Percentiles rank a stretch among this genome's conserved stretches.
phyloP scores from a whole-genome alignment of 1,284 basidiomycete species.

The Cutaneotrichosporon dermatis region DNA sequence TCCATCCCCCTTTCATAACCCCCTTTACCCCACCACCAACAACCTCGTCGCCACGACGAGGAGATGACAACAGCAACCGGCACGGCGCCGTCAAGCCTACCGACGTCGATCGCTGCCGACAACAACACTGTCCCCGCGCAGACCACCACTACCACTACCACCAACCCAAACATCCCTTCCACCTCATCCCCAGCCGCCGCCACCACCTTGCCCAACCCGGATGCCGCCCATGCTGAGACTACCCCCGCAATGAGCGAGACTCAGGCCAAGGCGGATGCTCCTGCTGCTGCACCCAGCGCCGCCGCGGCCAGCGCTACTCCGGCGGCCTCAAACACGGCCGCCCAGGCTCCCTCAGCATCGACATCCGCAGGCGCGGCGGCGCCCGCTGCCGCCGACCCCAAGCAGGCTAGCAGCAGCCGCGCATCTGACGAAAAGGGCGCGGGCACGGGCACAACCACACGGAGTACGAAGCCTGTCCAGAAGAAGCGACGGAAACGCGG shows the following conservation, averaged over 20 bases:
- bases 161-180: too few species aligned
- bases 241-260: not conserved
- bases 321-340: not conserved
- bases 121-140: not conserved
- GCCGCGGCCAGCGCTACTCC: not conserved
- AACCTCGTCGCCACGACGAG: conserved; percentile 15
- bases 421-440: conserved; percentile 3
- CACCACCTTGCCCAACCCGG: too few species aligned
- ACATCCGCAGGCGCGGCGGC: not conserved
- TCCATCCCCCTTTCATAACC: too few species aligned
- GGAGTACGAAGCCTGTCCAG: conserved; percentile 2
- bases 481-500: conserved; percentile 43
- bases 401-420: not conserved
- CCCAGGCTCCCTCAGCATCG: not conserved
- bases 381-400: not conserved
- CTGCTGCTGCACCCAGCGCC: not conserved
- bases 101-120: not conserved
- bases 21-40: too few species aligned
- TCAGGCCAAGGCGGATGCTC: not conserved
- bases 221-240: too few species aligned
- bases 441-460: not conserved
- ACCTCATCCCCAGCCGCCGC: too few species aligned
- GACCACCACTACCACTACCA: not conserved
- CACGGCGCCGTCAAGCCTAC: conserved; percentile 10
- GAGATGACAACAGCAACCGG: conserved; percentile 17